Evolutionary conservation across 169 alveolate genomes (phyloP), one percentile per base, ranked within the genome.

Genomic region (Miamiensis avidus): DNA sequence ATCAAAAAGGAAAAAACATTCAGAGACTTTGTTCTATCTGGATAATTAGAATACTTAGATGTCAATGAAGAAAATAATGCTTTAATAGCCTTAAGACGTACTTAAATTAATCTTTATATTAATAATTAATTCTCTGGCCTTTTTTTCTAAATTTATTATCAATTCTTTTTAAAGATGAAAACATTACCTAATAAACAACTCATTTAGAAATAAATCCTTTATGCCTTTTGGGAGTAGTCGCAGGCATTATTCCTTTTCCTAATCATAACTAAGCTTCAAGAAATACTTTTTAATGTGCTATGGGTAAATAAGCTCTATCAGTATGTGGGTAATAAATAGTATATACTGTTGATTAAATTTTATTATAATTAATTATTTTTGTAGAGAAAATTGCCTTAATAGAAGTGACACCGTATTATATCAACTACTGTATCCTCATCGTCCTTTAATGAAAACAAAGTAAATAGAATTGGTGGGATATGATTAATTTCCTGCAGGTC

Each of bases 231-330:
- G 99, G 99, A 0, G 99, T 98, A 0, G 99, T 98, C 28, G 99
- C 99, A 26, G 99, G 99, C 11, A 96, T 99, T 33, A 98, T 99
- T 77, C 99, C 99, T 25, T 99, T 97, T 91, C 99, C 99, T 32
- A 98, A 99, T 94, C 99, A 99, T 94, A 99, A 99, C 93, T 99
- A 99, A 91, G 97, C 99, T 85, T 99, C 99, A 25, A 91, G 99
- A 82, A 99, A 99, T 92, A 99, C 99, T 16, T 99, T 98, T 93
- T 99, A 99, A 90, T 99, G 99, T 91, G 99, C 99, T 26, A 99
- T 99, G 99, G 99, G 99, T 20, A 99, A 99, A 89, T 99, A 99
- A 93, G 99, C 99, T 27, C 97, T 99, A 90, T 99, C 99, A 32
- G 95, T 98, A n/a, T n/a, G n/a, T n/a, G n/a, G n/a, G n/a, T n/a